Evolutionary conservation across 306 rosid genomes (phyloP).

Genomic region (Comarum palustre): DNA sequence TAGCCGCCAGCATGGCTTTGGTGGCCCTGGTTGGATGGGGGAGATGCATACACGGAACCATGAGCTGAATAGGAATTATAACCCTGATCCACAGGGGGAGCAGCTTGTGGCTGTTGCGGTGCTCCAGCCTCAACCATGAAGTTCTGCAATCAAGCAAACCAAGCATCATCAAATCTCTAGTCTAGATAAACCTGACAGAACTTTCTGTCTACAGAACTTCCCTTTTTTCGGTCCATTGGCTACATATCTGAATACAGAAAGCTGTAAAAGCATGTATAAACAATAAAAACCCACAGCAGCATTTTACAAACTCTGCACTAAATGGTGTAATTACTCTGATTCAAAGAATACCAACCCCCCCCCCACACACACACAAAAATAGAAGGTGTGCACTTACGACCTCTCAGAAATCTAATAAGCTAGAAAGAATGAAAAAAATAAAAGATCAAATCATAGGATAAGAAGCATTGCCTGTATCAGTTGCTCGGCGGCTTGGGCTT

Average conservation of each 20-base stretch:
- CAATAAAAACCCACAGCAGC: not conserved
- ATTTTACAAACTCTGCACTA: not conserved
- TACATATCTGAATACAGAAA: no score
- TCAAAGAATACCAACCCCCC: not conserved
- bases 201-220: not conserved
- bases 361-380: not conserved
- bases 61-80: constrained; percentile 68
- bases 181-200: not conserved
- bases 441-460: constrained; percentile 5
- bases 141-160: constrained; percentile 55
- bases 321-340: not conserved
- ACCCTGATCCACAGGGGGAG: constrained; percentile 65
- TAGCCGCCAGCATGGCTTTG: constrained; percentile 54
- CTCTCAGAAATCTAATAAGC: not conserved
- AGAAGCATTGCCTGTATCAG: constrained; percentile 72
- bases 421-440: not conserved
- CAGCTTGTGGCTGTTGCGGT: constrained; percentile 48
- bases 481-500: constrained; percentile 95
- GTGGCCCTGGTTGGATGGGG: constrained; percentile 58
- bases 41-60: constrained; percentile 75
- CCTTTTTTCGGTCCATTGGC: no score
- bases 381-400: not conserved
- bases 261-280: not conserved
- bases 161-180: not conserved
- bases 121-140: constrained; percentile 92